Evolutionary conservation across 108 stramenopile genomes (phyloP).

Genomic region (Fistulifera solaris): DNA sequence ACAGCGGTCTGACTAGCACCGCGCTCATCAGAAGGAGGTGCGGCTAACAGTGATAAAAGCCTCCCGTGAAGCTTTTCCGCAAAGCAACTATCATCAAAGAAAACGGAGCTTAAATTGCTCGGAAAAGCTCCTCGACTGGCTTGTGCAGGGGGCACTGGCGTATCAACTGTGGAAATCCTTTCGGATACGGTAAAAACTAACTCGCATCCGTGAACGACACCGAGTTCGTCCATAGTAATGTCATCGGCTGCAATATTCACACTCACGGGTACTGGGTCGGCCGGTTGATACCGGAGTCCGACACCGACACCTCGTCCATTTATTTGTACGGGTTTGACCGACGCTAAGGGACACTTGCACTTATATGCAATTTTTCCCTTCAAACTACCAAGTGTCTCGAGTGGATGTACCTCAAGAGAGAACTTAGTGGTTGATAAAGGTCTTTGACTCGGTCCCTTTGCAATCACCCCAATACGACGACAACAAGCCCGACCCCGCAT

Average conservation of each 20-base stretch:
- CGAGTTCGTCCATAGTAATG: conserved; percentile 60
- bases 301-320: conserved; percentile 29
- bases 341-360: conserved; percentile 39
- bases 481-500: conserved; percentile 70
- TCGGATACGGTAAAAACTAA: conserved; percentile 62
- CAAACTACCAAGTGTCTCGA: conserved; percentile 69
- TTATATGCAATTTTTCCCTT: conserved; percentile 49
- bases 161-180: neutral
- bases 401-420: conserved; percentile 69
- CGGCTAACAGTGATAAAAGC: no score
- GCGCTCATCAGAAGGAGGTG: no score
- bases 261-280: conserved; percentile 12
- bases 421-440: conserved; percentile 34
- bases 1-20: conserved; percentile 7
- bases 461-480: conserved; percentile 44
- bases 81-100: conserved; percentile 48
- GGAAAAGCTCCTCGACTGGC: neutral
- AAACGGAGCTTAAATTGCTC: conserved; percentile 53
- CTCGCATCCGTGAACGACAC: conserved; percentile 67
- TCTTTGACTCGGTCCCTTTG: conserved; percentile 12
- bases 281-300: no score
- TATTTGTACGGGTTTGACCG: conserved; percentile 50
- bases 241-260: conserved; percentile 42
- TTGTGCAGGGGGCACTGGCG: conserved; percentile 2
- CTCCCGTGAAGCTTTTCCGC: conserved; percentile 16